Evolutionary conservation across 225 moss, liverwort and hornwort genomes (phyloP), one percentile per base, ranked within the genome.

Genomic region (Pleurozium schreberi): DNA sequence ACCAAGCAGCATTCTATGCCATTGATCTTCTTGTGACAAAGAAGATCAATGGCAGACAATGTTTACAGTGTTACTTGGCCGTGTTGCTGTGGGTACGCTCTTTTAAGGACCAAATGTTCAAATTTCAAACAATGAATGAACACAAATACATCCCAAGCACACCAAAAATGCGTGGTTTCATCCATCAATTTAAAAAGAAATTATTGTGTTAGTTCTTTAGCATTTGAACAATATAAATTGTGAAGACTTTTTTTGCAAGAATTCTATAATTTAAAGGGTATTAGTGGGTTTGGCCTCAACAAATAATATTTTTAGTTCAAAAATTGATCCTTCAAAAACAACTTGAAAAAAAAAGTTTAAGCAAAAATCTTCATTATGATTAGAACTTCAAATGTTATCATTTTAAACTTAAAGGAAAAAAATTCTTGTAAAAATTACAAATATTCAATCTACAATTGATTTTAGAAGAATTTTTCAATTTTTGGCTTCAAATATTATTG

Each of bases 201-300:
- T 69, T 40, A 2, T 69, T 40, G 40, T 25, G 1, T 4, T 4
- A 25, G 1, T 40, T 25, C 3, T 25, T 14, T 40, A 69, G 25
- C 14, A 69, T 69, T 42, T 70, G 9, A 70, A 70, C 0, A 1
- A 1, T 70, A 26, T 70, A 70, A 3, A 70, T 42, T 42, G 25
- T 70, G 70, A 70, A 70, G 15, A 70, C 14, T 26, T 70, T 42
- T 1, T 26, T 42, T 42, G 15, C 15, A 70, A 70, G 42, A 14
- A 42, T 42, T 42, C 8, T 27, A 8, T 42, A 27, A 28, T 45
- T 73, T 6, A 45, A 71, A 73, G 10, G 3, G 0, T 73, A 10
- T 0, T 6, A 0, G 1, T 16, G 5, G 3, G 3, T 27, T 1
- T 71, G 2, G 1, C 10, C 6, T 73, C 10, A 18, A 45, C 43